A percentile compares a stretch with the other conserved stretches of the same genome.
These are phyloP conservation scores for Penicillium canescens DNA, from an alignment of 495 filamentous ascomycete genomes.

Conservation along the genomic window DNA sequence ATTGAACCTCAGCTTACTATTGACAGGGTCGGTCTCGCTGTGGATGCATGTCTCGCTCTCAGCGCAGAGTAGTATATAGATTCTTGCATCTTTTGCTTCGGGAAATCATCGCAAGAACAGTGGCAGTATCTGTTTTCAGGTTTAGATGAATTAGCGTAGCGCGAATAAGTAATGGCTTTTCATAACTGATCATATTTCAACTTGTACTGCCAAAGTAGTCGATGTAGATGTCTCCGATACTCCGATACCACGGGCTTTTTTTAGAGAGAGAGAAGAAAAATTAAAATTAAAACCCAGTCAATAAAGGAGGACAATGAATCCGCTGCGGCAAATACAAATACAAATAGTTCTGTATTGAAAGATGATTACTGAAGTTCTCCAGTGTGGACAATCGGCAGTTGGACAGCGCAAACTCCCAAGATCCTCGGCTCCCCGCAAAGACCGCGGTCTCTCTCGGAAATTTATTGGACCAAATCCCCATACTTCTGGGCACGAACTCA, in stretches of 20 bases:
- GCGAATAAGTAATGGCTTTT: too few species aligned
- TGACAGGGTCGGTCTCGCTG: constrained; percentile 78
- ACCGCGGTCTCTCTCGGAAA: constrained; percentile 7
- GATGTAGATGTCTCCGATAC: too few species aligned
- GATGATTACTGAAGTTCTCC: background rate
- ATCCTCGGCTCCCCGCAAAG: constrained; percentile 9
- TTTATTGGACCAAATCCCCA: background rate
- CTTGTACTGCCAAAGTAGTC: too few species aligned
- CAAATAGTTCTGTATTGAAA: too few species aligned
- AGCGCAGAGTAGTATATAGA: constrained; percentile 48
- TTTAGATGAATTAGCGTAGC: background rate
- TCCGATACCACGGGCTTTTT: too few species aligned
- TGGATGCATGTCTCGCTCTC: constrained; percentile 87
- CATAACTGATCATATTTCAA: too few species aligned
- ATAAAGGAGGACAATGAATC: too few species aligned
- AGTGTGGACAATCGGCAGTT: constrained; percentile 5
- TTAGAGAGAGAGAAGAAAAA: too few species aligned
- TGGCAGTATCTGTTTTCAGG: background rate
- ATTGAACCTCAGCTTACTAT: constrained; percentile 1
- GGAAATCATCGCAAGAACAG: background rate
- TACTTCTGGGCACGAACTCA: too few species aligned
- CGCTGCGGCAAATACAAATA: too few species aligned
- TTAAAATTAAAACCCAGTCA: background rate
- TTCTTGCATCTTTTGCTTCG: constrained; percentile 2
- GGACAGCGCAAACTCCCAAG: background rate